Base-by-base conservation (phyloP, 1,284 basidiomycete genomes). In the Trametes pubescens region DNA sequence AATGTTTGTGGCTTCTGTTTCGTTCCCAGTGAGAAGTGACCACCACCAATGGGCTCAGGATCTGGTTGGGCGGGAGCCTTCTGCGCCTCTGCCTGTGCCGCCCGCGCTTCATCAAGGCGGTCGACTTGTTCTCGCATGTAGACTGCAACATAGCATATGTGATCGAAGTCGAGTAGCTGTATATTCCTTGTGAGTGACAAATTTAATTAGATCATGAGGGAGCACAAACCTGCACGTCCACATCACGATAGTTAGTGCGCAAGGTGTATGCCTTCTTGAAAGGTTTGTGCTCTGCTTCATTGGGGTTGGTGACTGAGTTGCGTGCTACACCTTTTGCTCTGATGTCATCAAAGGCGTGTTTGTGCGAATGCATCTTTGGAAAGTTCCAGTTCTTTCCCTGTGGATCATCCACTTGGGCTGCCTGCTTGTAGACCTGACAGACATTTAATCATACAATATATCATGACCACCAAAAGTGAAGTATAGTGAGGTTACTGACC, bases 221-320 rank as follows among this genome's bases (percentile, higher is more conserved):
- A n/a, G n/a, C n/a, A n/a, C n/a, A n/a, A 48, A 73, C 74, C 65
- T 74, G 74, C 7, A 47, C 16, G 10, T 57, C 70, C 43, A 73
- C 62, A 52, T 71, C 57, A 57, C 75, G 74, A 57, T 73, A 75
- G 57, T 80, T 79, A 21, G 73, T 73, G 18, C 51, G 61, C 1
- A 37, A 16, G 1, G 65, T 64, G 52, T 76, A 77, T 4, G 57
- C 48, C n/a, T 68, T 49, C 48, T 76, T 76, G 16, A 76, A 32
- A 7, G 67, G 59, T 1, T 65, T 62, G 63, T 76, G 74, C 10
- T 67, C 35, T 52, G 72, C 71, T 57, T 74, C 71, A 56, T 69
- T 73, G 26, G 69, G 67, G 51, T 71, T 72, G 1, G 73, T 75
- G 43, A 68, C 71, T 54, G 59, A 66, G 29, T 72, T 67, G 4